Evolutionary conservation across 2,329 filamentous ascomycete species (phyloP).

Genomic region (Cladosporium sp.): DNA sequence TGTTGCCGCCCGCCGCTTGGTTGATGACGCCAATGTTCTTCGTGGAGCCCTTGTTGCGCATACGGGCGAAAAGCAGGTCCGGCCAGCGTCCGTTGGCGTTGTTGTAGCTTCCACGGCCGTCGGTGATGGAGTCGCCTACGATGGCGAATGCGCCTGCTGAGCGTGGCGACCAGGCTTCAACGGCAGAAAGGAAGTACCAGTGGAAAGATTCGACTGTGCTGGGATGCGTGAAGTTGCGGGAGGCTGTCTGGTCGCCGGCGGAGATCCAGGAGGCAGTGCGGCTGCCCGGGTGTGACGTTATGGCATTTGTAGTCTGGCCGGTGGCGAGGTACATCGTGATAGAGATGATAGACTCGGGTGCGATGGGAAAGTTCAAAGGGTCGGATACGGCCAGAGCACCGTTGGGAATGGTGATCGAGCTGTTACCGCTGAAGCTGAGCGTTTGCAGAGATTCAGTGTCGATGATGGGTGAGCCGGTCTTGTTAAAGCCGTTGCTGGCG

Average conservation of each 20-base stretch:
- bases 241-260: constrained; percentile 52
- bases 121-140: constrained; percentile 62
- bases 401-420: constrained; percentile 48
- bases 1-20: constrained; percentile 65
- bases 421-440: constrained; percentile 55
- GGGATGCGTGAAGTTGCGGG: constrained; percentile 41
- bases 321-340: constrained; percentile 54
- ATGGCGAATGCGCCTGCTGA: constrained; percentile 46
- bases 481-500: constrained; percentile 38
- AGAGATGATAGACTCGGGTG: constrained; percentile 49
- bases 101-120: constrained; percentile 56
- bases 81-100: constrained; percentile 60
- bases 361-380: constrained; percentile 52
- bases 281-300: constrained; percentile 62
- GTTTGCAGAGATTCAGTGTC: constrained; percentile 48
- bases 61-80: constrained; percentile 49
- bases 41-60: constrained; percentile 45
- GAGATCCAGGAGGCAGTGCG: constrained; percentile 58
- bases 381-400: constrained; percentile 58
- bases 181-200: constrained; percentile 56
- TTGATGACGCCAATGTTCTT: constrained; percentile 55
- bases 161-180: constrained; percentile 51
- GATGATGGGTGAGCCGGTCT: constrained; percentile 51
- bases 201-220: constrained; percentile 35
- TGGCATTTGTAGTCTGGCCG: constrained; percentile 53